Evolutionary conservation across 129 eudicot species (phyloP).

Genomic region (Flaveria bidentis): DNA sequence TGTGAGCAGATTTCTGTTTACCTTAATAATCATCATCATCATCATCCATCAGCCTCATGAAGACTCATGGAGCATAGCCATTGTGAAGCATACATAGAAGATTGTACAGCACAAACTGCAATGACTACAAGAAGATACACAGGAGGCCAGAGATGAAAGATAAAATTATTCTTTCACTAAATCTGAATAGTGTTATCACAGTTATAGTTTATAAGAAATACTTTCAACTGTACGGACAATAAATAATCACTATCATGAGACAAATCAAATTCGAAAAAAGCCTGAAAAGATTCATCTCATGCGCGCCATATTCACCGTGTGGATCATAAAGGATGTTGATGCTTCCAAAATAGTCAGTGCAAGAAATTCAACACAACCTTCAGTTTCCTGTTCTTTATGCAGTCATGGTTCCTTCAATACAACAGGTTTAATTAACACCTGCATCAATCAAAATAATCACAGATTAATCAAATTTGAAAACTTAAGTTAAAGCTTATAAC

Average conservation of each 20-base stretch:
- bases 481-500: not conserved
- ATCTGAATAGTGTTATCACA: slow-evolving; percentile 31
- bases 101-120: not conserved
- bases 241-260: slow-evolving; percentile 31
- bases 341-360: slow-evolving; percentile 31
- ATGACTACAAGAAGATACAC: slow-evolving; percentile 14
- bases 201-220: slow-evolving; percentile 19
- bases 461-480: not conserved
- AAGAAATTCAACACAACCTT: slow-evolving; percentile 17
- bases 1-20: too few relatives aligned
- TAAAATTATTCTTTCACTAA: slow-evolving; percentile 19
- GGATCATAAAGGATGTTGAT: slow-evolving; percentile 6
- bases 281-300: slow-evolving; percentile 21
- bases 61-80: too few relatives aligned
- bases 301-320: not conserved
- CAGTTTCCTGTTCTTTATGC: slow-evolving; percentile 16
- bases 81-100: not conserved
- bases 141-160: not conserved
- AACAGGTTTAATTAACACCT: slow-evolving; percentile 16
- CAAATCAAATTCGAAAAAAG: slow-evolving; percentile 30
- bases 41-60: too few relatives aligned
- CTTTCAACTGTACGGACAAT: slow-evolving; percentile 30
- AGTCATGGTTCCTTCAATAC: slow-evolving; percentile 11
- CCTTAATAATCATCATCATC: too few relatives aligned
- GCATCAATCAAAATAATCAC: slow-evolving; percentile 13